Percentiles rank a stretch among this genome's conserved stretches.
phyloP scores from a whole-genome alignment of 306 rosid species.

The Erythrophleum fordii region DNA sequence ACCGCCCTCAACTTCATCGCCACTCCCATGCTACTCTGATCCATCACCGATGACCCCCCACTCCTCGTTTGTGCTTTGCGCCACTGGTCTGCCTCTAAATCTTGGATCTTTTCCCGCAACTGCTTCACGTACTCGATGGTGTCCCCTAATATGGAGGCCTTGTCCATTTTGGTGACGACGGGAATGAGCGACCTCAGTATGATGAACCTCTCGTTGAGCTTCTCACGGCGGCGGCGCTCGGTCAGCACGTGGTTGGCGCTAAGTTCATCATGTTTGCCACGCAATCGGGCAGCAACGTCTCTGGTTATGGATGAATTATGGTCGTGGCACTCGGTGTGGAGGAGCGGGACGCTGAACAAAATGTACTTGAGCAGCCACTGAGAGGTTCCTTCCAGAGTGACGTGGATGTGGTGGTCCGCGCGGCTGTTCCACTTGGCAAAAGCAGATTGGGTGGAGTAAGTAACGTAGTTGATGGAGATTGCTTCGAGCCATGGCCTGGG shows the following conservation, averaged over 20 bases:
- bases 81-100: slow-evolving; percentile 53
- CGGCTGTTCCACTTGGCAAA: slow-evolving; percentile 56
- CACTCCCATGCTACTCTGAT: not conserved
- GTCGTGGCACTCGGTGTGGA: slow-evolving; percentile 55
- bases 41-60: too few species aligned
- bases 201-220: slow-evolving; percentile 70
- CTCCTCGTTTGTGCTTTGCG: too few species aligned
- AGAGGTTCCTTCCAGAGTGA: slow-evolving; percentile 32
- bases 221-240: slow-evolving; percentile 66
- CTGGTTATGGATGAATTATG: too few species aligned
- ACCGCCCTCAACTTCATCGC: slow-evolving; percentile 54
- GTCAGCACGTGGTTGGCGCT: slow-evolving; percentile 63
- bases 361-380: slow-evolving; percentile 67
- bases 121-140: slow-evolving; percentile 77
- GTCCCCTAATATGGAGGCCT: slow-evolving; percentile 76
- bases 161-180: slow-evolving; percentile 76
- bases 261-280: slow-evolving; percentile 48
- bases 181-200: slow-evolving; percentile 67
- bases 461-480: slow-evolving; percentile 24
- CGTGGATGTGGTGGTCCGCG: slow-evolving; percentile 23
- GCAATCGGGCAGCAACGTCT: slow-evolving; percentile 31
- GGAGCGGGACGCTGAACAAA: slow-evolving; percentile 57
- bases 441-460: slow-evolving; percentile 54
- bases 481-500: slow-evolving; percentile 42
- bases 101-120: slow-evolving; percentile 52